Evolutionary conservation across 1,284 basidiomycete species (phyloP).

Genomic region (Vanrija sp.): DNA sequence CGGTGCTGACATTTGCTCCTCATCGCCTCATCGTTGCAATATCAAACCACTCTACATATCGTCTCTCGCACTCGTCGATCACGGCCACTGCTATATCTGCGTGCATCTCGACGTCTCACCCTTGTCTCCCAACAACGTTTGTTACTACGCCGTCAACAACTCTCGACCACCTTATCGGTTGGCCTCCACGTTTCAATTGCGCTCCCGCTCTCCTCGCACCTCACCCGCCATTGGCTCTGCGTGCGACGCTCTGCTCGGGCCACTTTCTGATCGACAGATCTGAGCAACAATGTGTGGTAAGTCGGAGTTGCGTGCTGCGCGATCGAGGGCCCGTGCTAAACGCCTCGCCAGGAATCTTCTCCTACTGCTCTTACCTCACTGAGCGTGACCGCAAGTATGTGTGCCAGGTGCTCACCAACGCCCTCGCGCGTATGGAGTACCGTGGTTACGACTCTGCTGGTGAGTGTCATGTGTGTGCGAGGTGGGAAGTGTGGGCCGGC

Average conservation of each 20-base stretch:
- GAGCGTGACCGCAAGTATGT: conserved; percentile 93
- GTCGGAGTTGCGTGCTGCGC: neutral
- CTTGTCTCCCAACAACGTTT: no score
- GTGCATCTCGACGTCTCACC: no score
- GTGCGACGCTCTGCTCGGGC: neutral
- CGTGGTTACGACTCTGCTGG: conserved; percentile 95
- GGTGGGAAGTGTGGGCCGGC: neutral
- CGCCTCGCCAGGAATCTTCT: conserved; percentile 72
- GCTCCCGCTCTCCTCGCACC: no score
- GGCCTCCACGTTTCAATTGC: no score
- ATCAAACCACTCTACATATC: no score
- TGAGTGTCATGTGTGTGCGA: conserved; percentile 26
- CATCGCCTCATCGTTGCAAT: no score
- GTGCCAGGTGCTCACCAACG: conserved; percentile 86
- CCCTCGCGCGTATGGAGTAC: conserved; percentile 94
- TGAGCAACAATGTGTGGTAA: conserved; percentile 18
- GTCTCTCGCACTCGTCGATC: no score
- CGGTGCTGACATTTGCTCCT: no score
- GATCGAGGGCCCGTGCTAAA: neutral
- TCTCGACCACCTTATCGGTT: no score
- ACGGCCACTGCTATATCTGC: no score
- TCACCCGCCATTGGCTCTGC: neutral
- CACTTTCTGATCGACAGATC: neutral
- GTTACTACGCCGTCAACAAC: no score
- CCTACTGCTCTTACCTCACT: conserved; percentile 86